phyloP scores from a whole-genome alignment of 2,329 filamentous ascomycete genomes.

The Hyphodiscus sp. region DNA sequence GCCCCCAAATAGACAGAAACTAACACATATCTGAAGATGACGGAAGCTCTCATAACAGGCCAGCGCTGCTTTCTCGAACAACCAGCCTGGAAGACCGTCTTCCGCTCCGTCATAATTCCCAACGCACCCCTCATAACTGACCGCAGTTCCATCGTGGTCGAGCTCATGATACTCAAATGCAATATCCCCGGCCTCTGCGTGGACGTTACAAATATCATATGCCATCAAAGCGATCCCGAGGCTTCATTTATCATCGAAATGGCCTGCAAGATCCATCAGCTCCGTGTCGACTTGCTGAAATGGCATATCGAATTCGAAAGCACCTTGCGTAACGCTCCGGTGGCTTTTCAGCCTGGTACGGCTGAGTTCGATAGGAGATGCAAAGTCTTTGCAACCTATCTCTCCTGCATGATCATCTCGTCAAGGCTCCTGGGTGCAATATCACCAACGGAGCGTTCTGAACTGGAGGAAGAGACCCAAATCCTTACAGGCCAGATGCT shows the following conservation, averaged over 20 bases:
- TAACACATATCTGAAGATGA: constrained; percentile 13
- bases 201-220: constrained; percentile 22
- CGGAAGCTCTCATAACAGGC: constrained; percentile 20
- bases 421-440: constrained; percentile 19
- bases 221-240: background rate
- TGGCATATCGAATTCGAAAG: constrained; percentile 13
- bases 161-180: constrained; percentile 20
- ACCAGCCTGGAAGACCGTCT: constrained; percentile 16
- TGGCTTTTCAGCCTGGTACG: constrained; percentile 9
- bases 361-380: constrained; percentile 17
- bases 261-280: constrained; percentile 2
- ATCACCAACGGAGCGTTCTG: constrained; percentile 9
- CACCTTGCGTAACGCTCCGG: background rate
- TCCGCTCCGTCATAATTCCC: constrained; percentile 16
- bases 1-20: background rate
- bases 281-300: constrained; percentile 10
- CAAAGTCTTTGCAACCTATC: constrained; percentile 20
- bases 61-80: constrained; percentile 22
- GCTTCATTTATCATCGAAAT: constrained; percentile 4
- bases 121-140: constrained; percentile 15
- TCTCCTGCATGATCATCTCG: constrained; percentile 25
- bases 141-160: constrained; percentile 19
- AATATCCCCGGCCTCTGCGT: constrained; percentile 27
- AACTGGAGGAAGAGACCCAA: constrained; percentile 28
- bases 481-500: constrained; percentile 25